A percentile compares a stretch with the other conserved stretches of the same genome.
Evolutionary conservation across 176 grass and related monocot genomes (phyloP).

Genomic region (Triticum monococcum): DNA sequence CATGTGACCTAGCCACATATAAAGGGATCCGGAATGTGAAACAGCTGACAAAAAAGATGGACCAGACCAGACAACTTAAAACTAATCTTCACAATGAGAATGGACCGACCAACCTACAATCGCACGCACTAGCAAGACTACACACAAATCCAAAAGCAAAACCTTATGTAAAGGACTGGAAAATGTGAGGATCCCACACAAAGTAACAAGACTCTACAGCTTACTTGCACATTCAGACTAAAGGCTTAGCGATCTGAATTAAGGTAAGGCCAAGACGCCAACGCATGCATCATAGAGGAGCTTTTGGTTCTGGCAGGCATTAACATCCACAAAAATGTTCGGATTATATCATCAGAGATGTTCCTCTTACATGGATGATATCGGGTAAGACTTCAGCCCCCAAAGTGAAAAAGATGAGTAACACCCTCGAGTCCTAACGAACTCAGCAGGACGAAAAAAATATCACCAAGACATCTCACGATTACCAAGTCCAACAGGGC

Average conservation of each 20-base stretch:
- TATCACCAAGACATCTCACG: neutral
- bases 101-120: conserved; percentile 12
- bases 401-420: neutral
- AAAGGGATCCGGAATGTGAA: conserved; percentile 31
- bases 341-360: neutral
- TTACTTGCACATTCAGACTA: conserved; percentile 27
- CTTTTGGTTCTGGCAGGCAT: neutral
- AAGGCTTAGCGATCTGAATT: neutral
- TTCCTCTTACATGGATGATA: neutral
- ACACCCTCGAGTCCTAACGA: neutral
- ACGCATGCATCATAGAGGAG: conserved; percentile 4
- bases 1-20: conserved; percentile 29
- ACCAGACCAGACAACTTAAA: conserved; percentile 4
- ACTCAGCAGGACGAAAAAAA: neutral
- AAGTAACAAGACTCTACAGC: conserved; percentile 17
- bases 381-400: neutral
- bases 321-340: neutral
- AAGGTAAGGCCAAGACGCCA: neutral
- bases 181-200: neutral
- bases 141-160: conserved; percentile 22
- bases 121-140: conserved; percentile 26
- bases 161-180: neutral
- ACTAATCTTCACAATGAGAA: conserved; percentile 23
- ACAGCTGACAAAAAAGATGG: conserved; percentile 13
- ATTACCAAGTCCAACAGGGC: neutral